Base-by-base conservation (phyloP, 139 green algal species). In the Tetraselmis chui region DNA sequence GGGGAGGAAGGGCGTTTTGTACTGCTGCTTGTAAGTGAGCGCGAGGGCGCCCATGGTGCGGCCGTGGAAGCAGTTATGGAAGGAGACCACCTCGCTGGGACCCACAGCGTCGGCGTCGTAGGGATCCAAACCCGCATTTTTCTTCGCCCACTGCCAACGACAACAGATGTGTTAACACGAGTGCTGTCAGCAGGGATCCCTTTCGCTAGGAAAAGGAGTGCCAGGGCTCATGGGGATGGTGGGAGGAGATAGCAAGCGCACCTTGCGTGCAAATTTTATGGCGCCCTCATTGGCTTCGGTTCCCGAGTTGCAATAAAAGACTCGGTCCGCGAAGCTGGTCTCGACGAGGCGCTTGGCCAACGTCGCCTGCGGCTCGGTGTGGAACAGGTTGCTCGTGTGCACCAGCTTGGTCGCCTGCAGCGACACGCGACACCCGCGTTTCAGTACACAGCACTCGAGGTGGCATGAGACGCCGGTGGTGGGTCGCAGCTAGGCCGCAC, bases 241-340 rank as follows among this genome's bases (percentile, higher is more conserved):
- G n/a, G n/a, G n/a, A n/a, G n/a, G n/a, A n/a, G n/a, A n/a, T n/a
- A n/a, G n/a, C n/a, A n/a, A n/a, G n/a, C n/a, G n/a, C 45, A 67
- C 45, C 89, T 99, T 99, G 85, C 97, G 91, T 0, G 95, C 92
- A 90, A 99, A 99, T 86, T 99, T 99, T 87, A 99, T 98, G 32
- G 95, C 97, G 1, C 89, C 97, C 88, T 99, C 97, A 83, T 99
- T 99, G 29, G 97, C 97, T 85, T 99, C 97, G 0, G 97, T 98
- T 79, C 97, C 97, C 23, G 89, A 92, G 91, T 99, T 99, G 89
- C 91, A 95, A 88, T 97, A 99, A 83, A 99, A 99, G 0, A 91
- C 93, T 80, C 94, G 94, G 88, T 99, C 95, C 1, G 95, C 97
- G 83, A 98, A 99, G 45, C 90, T 95, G 11, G 79, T 91, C 59